Conservation (phyloP, 2,329 filamentous ascomycete species). For the Biscogniauxia marginata region DNA sequence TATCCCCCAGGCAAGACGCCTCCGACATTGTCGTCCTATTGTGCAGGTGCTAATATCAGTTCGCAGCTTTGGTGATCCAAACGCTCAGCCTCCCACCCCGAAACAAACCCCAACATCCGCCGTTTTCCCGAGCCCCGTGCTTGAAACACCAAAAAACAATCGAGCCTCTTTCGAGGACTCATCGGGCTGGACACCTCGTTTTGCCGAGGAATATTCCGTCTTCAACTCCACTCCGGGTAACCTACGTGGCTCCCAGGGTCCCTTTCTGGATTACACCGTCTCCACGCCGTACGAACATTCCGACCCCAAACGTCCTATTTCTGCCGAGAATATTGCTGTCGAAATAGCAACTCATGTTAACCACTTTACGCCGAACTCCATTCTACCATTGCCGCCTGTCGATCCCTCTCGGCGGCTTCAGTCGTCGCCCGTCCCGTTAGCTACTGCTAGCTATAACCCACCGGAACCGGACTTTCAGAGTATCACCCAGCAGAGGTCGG, state of each 20-base stretch:
- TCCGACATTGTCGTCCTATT: constrained; percentile 15
- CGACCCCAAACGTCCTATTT: constrained; percentile 51
- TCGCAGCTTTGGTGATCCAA: constrained; percentile 61
- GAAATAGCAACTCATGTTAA: constrained; percentile 62
- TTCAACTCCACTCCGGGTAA: constrained; percentile 64
- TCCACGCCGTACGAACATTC: constrained; percentile 37
- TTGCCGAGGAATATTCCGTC: constrained; percentile 64
- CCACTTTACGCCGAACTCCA: constrained; percentile 55
- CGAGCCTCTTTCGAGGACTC: constrained; percentile 48
- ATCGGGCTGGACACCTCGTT: constrained; percentile 58
- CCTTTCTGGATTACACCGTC: constrained; percentile 45
- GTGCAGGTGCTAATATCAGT: constrained; percentile 19
- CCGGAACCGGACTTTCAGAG: constrained; percentile 31
- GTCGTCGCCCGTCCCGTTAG: constrained; percentile 54
- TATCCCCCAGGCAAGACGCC: constrained; percentile 49
- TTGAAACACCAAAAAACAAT: constrained; percentile 55
- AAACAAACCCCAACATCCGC: constrained; percentile 56
- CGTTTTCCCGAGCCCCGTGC: constrained; percentile 53
- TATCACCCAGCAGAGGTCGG: constrained; percentile 31
- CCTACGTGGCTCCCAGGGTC: constrained; percentile 45
- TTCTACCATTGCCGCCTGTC: constrained; percentile 56
- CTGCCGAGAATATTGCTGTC: constrained; percentile 46
- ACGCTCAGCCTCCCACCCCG: constrained; percentile 59
- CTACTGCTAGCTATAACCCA: constrained; percentile 28
- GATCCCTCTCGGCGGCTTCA: constrained; percentile 56